A percentile compares a stretch with the other conserved stretches of the same genome.
Conservation (phyloP, 768 basidiomycete genomes). For the Clavulina sp. region DNA sequence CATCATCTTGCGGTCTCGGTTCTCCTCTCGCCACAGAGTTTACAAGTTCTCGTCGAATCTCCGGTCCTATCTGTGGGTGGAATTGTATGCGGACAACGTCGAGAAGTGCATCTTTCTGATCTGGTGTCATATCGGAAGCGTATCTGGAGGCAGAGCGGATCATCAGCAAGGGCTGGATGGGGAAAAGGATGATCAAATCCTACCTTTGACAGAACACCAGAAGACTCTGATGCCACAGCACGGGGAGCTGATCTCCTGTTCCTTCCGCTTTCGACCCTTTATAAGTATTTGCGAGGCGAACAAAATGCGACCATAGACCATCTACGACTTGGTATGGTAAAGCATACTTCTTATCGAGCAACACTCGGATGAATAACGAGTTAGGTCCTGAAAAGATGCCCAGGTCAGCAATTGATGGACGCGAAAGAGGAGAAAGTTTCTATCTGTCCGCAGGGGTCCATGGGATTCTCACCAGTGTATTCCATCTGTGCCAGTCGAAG, state of each 20-base stretch:
- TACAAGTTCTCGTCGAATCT: conserved; percentile 79
- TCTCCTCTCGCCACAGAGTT: conserved; percentile 78
- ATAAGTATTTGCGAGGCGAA: conserved; percentile 83
- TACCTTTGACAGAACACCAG: conserved; percentile 88
- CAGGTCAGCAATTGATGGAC: background rate
- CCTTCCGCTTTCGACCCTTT: conserved; percentile 41
- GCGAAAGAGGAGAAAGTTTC: background rate
- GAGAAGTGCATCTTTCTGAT: conserved; percentile 93
- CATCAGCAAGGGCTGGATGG: background rate
- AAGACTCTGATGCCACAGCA: conserved; percentile 94
- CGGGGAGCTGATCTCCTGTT: conserved; percentile 82
- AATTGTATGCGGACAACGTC: conserved; percentile 77
- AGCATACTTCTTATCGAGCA: conserved; percentile 95
- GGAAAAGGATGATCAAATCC: conserved; percentile 9
- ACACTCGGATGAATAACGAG: conserved; percentile 89
- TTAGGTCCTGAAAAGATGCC: conserved; percentile 48
- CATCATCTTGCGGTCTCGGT: conserved; percentile 24
- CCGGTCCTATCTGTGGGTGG: conserved; percentile 74
- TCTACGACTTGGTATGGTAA: conserved; percentile 97
- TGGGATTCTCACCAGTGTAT: conserved; percentile 48
- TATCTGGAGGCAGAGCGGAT: conserved; percentile 37
- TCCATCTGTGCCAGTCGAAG: conserved; percentile 92
- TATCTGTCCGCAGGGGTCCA: background rate
- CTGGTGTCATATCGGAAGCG: conserved; percentile 81
- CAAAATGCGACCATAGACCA: conserved; percentile 94